Percentiles rank a stretch among this genome's conserved stretches.
Evolutionary conservation across 345 rosid genomes (phyloP).

Genomic region (Pistacia vera): DNA sequence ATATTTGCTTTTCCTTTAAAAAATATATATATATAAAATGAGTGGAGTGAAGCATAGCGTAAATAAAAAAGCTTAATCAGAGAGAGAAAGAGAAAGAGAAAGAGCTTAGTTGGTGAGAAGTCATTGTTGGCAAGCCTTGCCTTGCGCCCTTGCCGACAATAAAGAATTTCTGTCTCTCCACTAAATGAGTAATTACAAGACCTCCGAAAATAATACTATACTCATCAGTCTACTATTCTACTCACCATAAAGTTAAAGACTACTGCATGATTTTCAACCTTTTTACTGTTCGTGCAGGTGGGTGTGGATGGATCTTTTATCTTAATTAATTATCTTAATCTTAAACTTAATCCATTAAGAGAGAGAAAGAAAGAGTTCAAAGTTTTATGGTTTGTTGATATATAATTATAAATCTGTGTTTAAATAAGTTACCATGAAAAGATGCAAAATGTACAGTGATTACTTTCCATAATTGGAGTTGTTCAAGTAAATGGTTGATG

Average conservation of each 20-base stretch:
- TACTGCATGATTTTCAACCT: conserved; percentile 20
- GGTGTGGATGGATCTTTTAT: conserved; percentile 1
- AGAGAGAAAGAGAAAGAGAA: background rate
- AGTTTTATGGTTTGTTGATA: conserved; percentile 4
- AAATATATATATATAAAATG: conserved; percentile 14
- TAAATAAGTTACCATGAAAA: conserved; percentile 18
- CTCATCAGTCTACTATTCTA: conserved; percentile 21
- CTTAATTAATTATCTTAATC: background rate
- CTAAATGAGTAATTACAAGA: conserved; percentile 41
- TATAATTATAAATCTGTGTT: background rate
- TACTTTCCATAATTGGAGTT: conserved; percentile 27
- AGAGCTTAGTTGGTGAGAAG: conserved; percentile 61
- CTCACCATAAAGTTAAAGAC: conserved; percentile 17
- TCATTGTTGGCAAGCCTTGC: conserved; percentile 40
- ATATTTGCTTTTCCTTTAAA: conserved; percentile 37
- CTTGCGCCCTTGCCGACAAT: conserved; percentile 60
- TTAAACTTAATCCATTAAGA: background rate
- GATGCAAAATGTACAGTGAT: background rate
- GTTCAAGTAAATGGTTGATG: conserved; percentile 17
- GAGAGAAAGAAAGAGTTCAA: background rate
- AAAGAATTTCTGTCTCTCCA: conserved; percentile 54
- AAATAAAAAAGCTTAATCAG: background rate
- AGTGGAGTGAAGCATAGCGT: conserved; percentile 42
- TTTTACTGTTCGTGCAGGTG: conserved; percentile 23
- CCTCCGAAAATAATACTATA: conserved; percentile 23